Evolutionary conservation across 148 eudicot genomes (phyloP).

Genomic region (Rhododendron molle): DNA sequence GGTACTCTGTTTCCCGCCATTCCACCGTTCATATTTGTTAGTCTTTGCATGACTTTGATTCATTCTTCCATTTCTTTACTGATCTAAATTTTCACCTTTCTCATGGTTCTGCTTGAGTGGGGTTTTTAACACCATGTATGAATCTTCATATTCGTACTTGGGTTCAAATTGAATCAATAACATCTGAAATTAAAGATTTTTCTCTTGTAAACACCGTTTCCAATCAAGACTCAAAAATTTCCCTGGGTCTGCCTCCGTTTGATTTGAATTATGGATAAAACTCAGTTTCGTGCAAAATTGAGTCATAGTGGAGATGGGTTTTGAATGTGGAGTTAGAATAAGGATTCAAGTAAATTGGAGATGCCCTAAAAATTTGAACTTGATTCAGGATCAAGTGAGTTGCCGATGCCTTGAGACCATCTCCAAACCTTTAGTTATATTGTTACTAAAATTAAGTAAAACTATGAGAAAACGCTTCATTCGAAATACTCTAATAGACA

Average conservation of each 20-base stretch:
- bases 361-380: background rate
- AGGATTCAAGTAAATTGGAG: background rate
- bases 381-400: background rate
- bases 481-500: background rate
- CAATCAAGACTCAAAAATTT: background rate
- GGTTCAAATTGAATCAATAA: background rate
- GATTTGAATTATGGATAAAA: background rate
- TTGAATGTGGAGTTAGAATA: background rate
- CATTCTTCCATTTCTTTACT: background rate
- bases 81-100: background rate
- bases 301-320: background rate
- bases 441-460: background rate
- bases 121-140: background rate
- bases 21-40: background rate
- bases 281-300: background rate
- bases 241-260: background rate
- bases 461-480: background rate
- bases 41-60: background rate
- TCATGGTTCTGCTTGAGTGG: background rate
- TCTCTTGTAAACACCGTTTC: background rate
- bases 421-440: background rate
- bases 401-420: background rate
- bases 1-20: constrained; percentile 6
- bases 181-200: background rate
- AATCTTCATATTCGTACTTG: background rate